Evolutionary conservation across 2,329 filamentous ascomycete genomes (phyloP), one percentile per base, ranked within the genome.

Genomic region (Cladosporium velox): DNA sequence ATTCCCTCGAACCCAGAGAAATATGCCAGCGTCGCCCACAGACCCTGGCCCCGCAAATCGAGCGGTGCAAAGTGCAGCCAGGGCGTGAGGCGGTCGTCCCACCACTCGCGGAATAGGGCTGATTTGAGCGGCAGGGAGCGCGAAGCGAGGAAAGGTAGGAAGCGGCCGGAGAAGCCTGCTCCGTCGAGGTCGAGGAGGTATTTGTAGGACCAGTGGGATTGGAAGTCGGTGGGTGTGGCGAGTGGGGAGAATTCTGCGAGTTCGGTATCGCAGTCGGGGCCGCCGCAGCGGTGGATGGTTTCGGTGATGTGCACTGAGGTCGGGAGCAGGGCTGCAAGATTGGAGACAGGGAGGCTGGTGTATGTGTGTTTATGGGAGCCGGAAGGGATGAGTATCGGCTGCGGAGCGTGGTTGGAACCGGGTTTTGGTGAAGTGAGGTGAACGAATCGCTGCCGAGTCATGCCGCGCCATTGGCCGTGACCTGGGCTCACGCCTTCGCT

Each of bases 61-160:
- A 93, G 79, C 10, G 92, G 92, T 1, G 94, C 88, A 72, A 92
- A 95, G 75, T 96, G 91, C 54, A 89, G 80, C 91, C 91, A 96
- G 0, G 91, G 86, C 66, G 84, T 85, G 18, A 95, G 78, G 6
- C 92, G 86, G 59, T 89, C 87, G 66, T 91, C 90, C 77, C 89
- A 91, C 92, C 92, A 96, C 73, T 92, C 88, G 28, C 87, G 85
- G 77, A 93, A 94, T 7, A 94, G 81, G 0, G 88, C 88, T 1
- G 87, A 86, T 69, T 92, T 84, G 74, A 95, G 87, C 0, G 91
- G 90, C 5, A 93, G 82, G 58, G 85, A 88, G 68, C 81, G 81
- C 18, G 90, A 91, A 57, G 85, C 85, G 5, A 95, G 76, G 66
- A 89, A 88, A 0, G 86, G 84, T 11, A 91, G 77, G 70, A 92